Base-by-base conservation (phyloP, 805 yeast genomes). In the Zygosaccharomyces rouxii region DNA sequence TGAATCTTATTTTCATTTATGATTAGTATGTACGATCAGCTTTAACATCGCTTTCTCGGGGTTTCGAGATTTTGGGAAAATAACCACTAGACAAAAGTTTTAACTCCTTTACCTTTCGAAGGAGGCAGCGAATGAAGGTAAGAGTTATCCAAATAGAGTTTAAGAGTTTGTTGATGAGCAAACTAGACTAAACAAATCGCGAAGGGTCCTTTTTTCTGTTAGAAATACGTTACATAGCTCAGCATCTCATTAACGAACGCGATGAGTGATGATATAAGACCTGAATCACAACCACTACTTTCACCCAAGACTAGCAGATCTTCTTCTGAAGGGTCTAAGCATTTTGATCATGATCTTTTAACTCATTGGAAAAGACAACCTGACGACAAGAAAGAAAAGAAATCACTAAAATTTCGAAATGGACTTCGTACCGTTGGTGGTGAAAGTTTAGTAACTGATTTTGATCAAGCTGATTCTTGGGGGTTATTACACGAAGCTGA, bases 381-480 rank as follows among this genome's bases (percentile, higher is more conserved):
- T 9, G 31, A 23, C 28, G 37, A 33, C n/a, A 22, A 25, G 18
- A 41, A 25, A 7, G 42, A 22, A 5, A n/a, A 35, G 30, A 46
- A 38, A 29, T 21, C 37, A 5, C 31, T 47, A 6, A 45, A 31
- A 30, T 14, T 38, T 19, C 22, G 33, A 13, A 39, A 14, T 28
- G 48, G 39, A n/a, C 31, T 48, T 14, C 48, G 40, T 23, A 38
- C 39, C 13, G 35, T 31, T 16, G 39, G 47, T 13, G 43, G 40
- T 11, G 49, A 41, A 10, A 44, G 31, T 11, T 35, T 52, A n/a
- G 41, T 50, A 5, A 59, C 63, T 4, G 68, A 64, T 48, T 63
- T 63, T 42, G 68, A 64, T 25, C 60, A 64, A 35, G 59, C 58
- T 1, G 69, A 65, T 40, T 64, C 69, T 1, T 57, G 61, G 64